phyloP scores from a whole-genome alignment of 2,329 filamentous ascomycete genomes.

The Ophiostoma himal-ulmi region DNA sequence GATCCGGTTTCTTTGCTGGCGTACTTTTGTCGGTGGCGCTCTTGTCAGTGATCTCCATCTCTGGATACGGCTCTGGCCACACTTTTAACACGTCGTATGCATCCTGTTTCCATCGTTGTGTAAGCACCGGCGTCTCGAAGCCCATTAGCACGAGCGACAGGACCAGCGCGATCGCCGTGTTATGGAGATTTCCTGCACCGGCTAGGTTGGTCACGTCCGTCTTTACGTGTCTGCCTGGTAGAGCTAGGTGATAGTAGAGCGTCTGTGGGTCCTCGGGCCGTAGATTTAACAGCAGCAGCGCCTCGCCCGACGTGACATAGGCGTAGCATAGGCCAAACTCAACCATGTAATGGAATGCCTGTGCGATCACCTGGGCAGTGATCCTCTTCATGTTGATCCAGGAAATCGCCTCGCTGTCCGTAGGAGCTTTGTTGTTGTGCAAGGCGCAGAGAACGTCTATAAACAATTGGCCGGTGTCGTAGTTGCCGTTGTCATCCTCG shows the following conservation, averaged over 20 bases:
- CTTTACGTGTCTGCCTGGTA: conserved; percentile 4
- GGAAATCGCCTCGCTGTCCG: background rate
- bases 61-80: conserved; percentile 8
- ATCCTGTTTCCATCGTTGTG: conserved; percentile 16
- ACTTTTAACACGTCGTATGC: background rate
- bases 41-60: background rate
- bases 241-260: conserved; percentile 17
- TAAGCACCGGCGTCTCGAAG: background rate
- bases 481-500: no score
- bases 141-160: conserved; percentile 15
- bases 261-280: background rate
- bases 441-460: no score
- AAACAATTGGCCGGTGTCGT: no score
- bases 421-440: background rate
- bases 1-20: background rate
- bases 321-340: conserved; percentile 20
- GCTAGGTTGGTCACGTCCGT: background rate
- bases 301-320: conserved; percentile 16
- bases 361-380: conserved; percentile 10
- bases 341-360: conserved; percentile 20
- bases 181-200: background rate
- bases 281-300: conserved; percentile 12
- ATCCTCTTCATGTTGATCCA: background rate
- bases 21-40: background rate
- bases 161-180: conserved; percentile 15